Percentiles rank a stretch among this genome's conserved stretches.
Evolutionary conservation across 2,329 filamentous ascomycete species (phyloP).

Genomic region (Penicillium palitans): DNA sequence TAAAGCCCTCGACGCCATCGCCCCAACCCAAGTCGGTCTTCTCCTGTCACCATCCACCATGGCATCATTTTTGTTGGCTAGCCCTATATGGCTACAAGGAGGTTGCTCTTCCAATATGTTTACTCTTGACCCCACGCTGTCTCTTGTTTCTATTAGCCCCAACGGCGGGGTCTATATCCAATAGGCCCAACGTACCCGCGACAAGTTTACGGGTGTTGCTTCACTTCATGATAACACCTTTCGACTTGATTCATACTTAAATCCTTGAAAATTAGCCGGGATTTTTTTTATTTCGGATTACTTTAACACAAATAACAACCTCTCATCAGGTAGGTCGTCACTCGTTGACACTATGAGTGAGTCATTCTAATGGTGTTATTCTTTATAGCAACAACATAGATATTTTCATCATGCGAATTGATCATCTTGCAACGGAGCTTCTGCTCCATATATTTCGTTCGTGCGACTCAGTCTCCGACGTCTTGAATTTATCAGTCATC

Average conservation of each 20-base stretch:
- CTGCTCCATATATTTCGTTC: conserved; percentile 58
- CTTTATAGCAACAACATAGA: not conserved
- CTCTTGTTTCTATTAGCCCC: conserved; percentile 26
- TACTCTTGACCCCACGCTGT: conserved; percentile 2
- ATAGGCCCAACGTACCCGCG: conserved; percentile 23
- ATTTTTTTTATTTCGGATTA: not conserved
- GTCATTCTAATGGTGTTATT: not conserved
- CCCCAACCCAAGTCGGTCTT: not conserved
- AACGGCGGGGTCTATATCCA: conserved; percentile 34
- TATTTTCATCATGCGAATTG: conserved; percentile 51
- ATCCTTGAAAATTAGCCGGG: not conserved
- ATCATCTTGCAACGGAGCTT: conserved; percentile 59
- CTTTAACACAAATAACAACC: not conserved
- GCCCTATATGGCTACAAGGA: conserved; percentile 23
- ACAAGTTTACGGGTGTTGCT: conserved; percentile 17
- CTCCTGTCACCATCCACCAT: conserved; percentile 22
- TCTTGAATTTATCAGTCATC: conserved; percentile 55
- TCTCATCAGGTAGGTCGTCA: not conserved
- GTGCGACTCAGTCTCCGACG: conserved; percentile 53
- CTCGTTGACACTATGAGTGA: not conserved
- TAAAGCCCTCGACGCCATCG: conserved; percentile 6
- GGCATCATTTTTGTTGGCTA: conserved; percentile 19
- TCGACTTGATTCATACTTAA: not conserved
- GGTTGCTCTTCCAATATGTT: not conserved
- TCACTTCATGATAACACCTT: conserved; percentile 17